Conservation (phyloP, 257 asterid genomes). For the Cynanchum wilfordii region DNA sequence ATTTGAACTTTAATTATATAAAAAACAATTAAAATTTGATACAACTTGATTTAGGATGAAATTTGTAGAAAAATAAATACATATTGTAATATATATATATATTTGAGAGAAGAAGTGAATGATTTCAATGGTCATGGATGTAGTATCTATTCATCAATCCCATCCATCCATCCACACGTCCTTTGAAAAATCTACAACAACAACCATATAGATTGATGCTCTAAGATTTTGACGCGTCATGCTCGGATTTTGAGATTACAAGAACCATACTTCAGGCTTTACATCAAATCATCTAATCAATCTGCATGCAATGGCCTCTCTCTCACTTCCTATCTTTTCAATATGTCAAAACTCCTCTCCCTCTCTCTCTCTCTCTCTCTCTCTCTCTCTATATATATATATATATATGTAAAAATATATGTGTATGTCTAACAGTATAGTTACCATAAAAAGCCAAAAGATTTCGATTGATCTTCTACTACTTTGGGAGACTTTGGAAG, state of each 20-base stretch:
- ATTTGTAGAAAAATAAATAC: too few species aligned
- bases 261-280: conserved; percentile 31
- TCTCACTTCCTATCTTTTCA: conserved; percentile 10
- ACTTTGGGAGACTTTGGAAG: conserved; percentile 13
- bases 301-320: conserved; percentile 21
- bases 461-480: conserved; percentile 25
- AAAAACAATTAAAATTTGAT: too few species aligned
- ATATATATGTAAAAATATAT: too few species aligned
- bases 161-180: conserved; percentile 42
- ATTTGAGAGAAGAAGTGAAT: too few species aligned
- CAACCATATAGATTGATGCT: conserved; percentile 30
- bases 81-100: too few species aligned
- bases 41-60: too few species aligned
- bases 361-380: not conserved
- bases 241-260: conserved; percentile 44
- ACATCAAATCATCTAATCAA: conserved; percentile 57
- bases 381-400: too few species aligned
- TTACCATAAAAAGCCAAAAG: conserved; percentile 39
- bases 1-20: too few species aligned
- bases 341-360: conserved; percentile 22
- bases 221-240: conserved; percentile 41
- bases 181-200: conserved; percentile 9
- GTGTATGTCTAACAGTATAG: conserved; percentile 15
- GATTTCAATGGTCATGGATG: conserved; percentile 41
- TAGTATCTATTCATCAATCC: conserved; percentile 49